These are phyloP conservation scores for Rhodotorula sp. DNA, from an alignment of 1,284 basidiomycete genomes.

Conservation along the genomic window DNA sequence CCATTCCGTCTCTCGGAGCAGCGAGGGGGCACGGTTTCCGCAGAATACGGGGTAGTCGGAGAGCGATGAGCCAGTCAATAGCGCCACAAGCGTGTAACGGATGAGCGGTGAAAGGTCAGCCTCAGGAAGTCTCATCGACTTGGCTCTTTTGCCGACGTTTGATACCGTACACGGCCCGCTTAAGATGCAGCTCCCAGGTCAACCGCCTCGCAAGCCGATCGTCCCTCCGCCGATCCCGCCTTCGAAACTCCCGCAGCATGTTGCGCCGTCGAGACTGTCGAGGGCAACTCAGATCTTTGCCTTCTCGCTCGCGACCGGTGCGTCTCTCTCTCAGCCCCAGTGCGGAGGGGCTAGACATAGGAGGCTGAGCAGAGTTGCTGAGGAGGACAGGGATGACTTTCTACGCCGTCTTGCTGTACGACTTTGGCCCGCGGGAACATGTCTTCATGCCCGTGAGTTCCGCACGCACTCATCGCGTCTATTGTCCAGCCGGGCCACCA, in stretches of 20 bases:
- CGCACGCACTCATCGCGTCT: too few relatives aligned
- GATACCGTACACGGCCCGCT: background rate
- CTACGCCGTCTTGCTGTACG: constrained; percentile 42
- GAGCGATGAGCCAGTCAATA: too few relatives aligned
- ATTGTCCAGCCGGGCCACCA: background rate
- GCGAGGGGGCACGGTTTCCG: too few relatives aligned
- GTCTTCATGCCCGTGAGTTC: constrained; percentile 42
- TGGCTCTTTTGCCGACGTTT: too few relatives aligned
- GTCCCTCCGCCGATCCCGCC: constrained; percentile 37
- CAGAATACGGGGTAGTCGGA: too few relatives aligned
- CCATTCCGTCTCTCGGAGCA: too few relatives aligned
- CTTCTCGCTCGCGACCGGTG: constrained; percentile 36
- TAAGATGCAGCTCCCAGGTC: constrained; percentile 8
- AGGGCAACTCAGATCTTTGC: constrained; percentile 30
- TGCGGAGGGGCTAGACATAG: too few relatives aligned
- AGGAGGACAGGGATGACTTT: constrained; percentile 20
- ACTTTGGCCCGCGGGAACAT: constrained; percentile 41
- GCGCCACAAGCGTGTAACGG: too few relatives aligned
- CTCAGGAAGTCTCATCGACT: too few relatives aligned
- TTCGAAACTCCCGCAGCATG: constrained; percentile 32
- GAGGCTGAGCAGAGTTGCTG: background rate
- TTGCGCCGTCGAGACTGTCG: constrained; percentile 30
- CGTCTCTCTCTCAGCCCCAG: background rate
- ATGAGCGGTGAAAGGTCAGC: too few relatives aligned
- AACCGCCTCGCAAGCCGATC: constrained; percentile 14